Evolutionary conservation across 176 grass and related monocot species (phyloP), one percentile per base, ranked within the genome.

Genomic region (Cenchrus americanus): DNA sequence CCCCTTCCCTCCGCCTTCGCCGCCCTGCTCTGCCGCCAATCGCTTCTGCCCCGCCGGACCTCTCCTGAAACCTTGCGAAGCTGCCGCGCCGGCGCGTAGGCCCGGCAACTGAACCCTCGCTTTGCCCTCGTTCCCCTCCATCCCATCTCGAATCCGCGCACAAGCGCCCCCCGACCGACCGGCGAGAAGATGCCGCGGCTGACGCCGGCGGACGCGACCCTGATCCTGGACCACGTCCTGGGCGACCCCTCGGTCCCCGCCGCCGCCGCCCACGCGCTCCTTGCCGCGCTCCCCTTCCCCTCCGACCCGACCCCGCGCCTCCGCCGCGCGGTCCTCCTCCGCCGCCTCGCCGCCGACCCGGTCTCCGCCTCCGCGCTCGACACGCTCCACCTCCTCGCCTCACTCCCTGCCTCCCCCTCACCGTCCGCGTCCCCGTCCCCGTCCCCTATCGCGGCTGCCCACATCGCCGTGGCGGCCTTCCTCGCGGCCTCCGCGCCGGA

Each of bases 181-280:
- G 23, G 47, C 46, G 24, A 21, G 47, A 66, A 32, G 42, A 89
- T 89, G 87, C 83, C 87, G 71, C 71, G 6, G 53, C 17, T 85
- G 64, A 57, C 78, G 77, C 14, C 83, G 34, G 71, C 19, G 18
- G 87, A 81, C 83, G 78, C 78, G 53, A 71, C 71, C 1, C 87
- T 89, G 14, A 32, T 89, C n/a, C 78, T 89, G 32, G 87, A 89
- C 63, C 87, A 89, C 55, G 78, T 81, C 63, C 49, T 85, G 9
- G 87, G 78, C 17, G 54, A 85, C 82, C 71, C 71, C 64, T 69
- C 70, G 46, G 14, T 65, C 9, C 64, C 87, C 23, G 22, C 46
- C 13, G 71, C 77, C 34, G 54, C 23, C 6, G 64, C 37, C 71
- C 41, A 64, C 54, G 19, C 17, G 21, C 71, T 85, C 54, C 64